phyloP scores from a whole-genome alignment of 2,329 filamentous ascomycete genomes.

The Dendrostoma leiphaemia region DNA sequence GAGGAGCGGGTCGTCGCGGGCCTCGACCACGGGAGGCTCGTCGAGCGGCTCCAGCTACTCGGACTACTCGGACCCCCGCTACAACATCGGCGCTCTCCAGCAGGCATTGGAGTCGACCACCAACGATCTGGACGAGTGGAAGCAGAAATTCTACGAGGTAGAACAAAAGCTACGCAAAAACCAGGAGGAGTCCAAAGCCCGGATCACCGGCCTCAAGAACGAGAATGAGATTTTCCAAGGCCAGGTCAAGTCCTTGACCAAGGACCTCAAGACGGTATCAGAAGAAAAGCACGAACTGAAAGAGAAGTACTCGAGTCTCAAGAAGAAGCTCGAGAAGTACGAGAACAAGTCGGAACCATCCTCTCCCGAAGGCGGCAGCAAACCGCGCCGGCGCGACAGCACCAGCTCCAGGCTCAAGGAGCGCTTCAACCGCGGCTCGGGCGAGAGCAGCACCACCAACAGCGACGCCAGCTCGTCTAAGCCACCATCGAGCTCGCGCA shows the following conservation, averaged over 20 bases:
- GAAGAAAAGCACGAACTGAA: constrained; percentile 16
- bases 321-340: constrained; percentile 21
- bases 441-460: constrained; percentile 27
- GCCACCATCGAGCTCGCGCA: constrained; percentile 10
- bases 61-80: constrained; percentile 24
- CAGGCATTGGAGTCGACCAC: constrained; percentile 24
- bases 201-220: constrained; percentile 25
- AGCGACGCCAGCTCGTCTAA: constrained; percentile 24
- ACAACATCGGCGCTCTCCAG: constrained; percentile 26
- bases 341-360: constrained; percentile 24
- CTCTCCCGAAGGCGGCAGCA: constrained; percentile 23
- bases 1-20: constrained; percentile 24
- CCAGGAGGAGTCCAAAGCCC: constrained; percentile 14
- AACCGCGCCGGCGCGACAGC: constrained; percentile 26
- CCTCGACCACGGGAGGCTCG: constrained; percentile 30
- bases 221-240: constrained; percentile 27
- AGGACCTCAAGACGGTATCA: constrained; percentile 16
- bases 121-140: constrained; percentile 25
- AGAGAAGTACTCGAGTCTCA: constrained; percentile 21
- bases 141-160: constrained; percentile 23
- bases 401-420: constrained; percentile 27
- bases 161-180: constrained; percentile 22
- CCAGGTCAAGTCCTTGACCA: constrained; percentile 24
- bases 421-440: constrained; percentile 29
- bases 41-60: constrained; percentile 29